Base-by-base conservation (phyloP, 305 asterid species). In the Rubia peregrina region DNA sequence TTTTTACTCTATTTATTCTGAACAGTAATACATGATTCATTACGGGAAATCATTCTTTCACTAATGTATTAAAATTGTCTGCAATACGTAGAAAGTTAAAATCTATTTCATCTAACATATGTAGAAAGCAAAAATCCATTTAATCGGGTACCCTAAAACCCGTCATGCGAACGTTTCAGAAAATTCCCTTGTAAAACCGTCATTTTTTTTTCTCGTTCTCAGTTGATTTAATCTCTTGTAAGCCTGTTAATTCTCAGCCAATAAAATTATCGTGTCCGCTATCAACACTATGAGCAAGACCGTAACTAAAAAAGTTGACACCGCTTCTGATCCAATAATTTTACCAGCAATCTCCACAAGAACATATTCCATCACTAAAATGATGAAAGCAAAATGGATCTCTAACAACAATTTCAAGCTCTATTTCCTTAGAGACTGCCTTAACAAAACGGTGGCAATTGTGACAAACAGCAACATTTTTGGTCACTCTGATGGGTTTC, bases 361-460 rank as follows among this genome's bases (percentile, higher is more conserved):
- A 79, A 77, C 82, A 79, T 22, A 21, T 10, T 67, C 82, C 82
- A 67, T 68, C 68, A 46, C 61, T 79, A 64, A 79, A 79, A 73
- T 79, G 82, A 55, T 79, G 82, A 46, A 79, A 79, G 40, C 77
- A 68, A 56, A 33, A 62, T 19, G 70, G 74, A 36, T 79, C 82
- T 73, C 57, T 64, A 2, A 75, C 36, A 7, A 79, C 48, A n/a
- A 79, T 79, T 72, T 79, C 82, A 21, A 62, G 49, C 55, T 22
- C 73, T 10, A 68, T 65, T 21, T 68, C 68, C 68, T 49, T 53
- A 24, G 70, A 79, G 19, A 79, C 63, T 22, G 59, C 70, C 67
- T 75, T 79, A 9, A 44, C 61, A 42, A 60, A 67, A 46, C 67
- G 33, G 63, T 79, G 82, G 67, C 82, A 75, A 33, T 17, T 63